phyloP scores from a whole-genome alignment of 768 basidiomycete species.

The Pleurotus giganteus region DNA sequence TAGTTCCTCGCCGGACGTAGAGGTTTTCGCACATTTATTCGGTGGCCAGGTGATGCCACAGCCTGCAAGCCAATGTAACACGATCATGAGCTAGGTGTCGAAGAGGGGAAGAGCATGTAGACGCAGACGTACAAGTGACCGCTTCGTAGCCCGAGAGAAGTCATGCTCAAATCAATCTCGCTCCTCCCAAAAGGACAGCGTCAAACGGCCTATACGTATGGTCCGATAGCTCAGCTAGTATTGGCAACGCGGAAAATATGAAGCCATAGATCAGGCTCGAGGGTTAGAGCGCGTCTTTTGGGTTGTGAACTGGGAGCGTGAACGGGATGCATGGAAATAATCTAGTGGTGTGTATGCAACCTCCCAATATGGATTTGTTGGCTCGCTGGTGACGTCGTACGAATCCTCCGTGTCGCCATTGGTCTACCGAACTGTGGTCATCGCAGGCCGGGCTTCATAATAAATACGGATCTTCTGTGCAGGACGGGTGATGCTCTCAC shows the following conservation, averaged over 20 bases:
- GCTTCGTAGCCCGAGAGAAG: neutral
- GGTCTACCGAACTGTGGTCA: too few species aligned
- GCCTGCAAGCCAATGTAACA: neutral
- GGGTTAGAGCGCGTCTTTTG: neutral
- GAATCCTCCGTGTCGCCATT: too few species aligned
- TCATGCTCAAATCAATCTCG: neutral
- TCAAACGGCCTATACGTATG: neutral
- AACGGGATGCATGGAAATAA: neutral
- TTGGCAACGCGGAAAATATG: neutral
- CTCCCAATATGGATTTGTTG: neutral
- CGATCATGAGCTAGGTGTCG: neutral
- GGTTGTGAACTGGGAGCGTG: neutral
- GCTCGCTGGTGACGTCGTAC: too few species aligned
- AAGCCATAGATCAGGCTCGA: slow-evolving; percentile 6
- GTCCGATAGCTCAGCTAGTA: neutral
- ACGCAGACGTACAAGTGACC: neutral
- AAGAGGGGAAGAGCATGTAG: neutral
- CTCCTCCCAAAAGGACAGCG: neutral
- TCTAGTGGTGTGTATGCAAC: neutral
- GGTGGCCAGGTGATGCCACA: neutral
- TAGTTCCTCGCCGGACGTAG: neutral
- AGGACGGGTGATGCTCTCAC: neutral
- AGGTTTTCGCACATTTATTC: neutral
- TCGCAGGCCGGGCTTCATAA: too few species aligned
- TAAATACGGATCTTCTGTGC: too few species aligned